A percentile compares a stretch with the other conserved stretches of the same genome.
Evolutionary conservation across 148 eudicot genomes (phyloP).

Genomic region (Silene conica): DNA sequence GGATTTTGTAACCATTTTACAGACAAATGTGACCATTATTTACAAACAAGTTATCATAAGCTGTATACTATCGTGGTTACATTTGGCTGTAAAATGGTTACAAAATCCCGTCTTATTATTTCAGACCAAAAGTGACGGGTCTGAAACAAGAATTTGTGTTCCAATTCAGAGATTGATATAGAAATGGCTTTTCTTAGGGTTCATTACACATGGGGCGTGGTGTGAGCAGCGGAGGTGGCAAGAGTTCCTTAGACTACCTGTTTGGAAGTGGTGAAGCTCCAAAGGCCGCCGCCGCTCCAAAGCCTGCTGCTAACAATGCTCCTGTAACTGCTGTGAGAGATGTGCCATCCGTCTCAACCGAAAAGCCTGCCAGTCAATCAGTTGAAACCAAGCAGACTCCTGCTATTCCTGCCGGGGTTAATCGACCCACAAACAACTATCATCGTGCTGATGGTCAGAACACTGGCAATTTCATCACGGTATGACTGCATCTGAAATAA

Average conservation of each 20-base stretch:
- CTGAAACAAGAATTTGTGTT: too few relatives aligned
- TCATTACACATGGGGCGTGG: slow-evolving; percentile 68
- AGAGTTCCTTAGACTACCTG: slow-evolving; percentile 80
- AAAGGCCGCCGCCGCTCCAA: slow-evolving; percentile 54
- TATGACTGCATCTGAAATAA: slow-evolving; percentile 25
- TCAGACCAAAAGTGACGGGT: too few relatives aligned
- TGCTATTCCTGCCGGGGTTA: slow-evolving; percentile 74
- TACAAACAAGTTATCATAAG: too few relatives aligned
- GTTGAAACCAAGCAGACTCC: slow-evolving; percentile 50
- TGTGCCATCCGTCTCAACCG: slow-evolving; percentile 21
- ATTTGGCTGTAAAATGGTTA: too few relatives aligned
- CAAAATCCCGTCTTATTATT: too few relatives aligned
- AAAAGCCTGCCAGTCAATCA: slow-evolving; percentile 41
- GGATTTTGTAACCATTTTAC: too few relatives aligned
- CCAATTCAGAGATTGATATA: too few relatives aligned
- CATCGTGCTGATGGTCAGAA: slow-evolving; percentile 82
- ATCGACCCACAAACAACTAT: slow-evolving; percentile 66
- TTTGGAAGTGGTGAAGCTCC: slow-evolving; percentile 80
- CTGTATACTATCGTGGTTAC: too few relatives aligned
- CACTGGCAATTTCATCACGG: slow-evolving; percentile 86
- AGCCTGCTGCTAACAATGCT: slow-evolving; percentile 36
- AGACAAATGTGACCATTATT: too few relatives aligned
- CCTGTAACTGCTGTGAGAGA: slow-evolving; percentile 33
- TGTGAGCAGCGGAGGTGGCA: slow-evolving; percentile 92
- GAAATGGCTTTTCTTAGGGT: not conserved